Conservation (phyloP, 1,284 basidiomycete genomes). For the Porogramme epimiltina region DNA sequence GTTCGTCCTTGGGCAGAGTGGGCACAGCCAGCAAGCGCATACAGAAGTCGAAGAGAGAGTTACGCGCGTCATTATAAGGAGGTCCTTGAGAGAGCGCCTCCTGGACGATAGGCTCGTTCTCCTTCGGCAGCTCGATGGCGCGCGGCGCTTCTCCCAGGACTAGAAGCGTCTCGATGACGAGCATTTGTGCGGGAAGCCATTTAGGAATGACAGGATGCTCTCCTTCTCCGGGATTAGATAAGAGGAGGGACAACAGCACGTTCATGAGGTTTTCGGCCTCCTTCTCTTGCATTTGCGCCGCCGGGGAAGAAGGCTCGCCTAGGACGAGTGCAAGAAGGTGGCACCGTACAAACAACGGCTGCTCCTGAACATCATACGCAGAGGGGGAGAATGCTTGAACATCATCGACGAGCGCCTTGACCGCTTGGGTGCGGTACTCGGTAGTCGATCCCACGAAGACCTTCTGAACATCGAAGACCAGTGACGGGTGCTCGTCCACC, state of each 20-base stretch:
- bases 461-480: conserved; percentile 88
- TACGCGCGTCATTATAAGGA: conserved; percentile 59
- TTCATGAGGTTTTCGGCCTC: conserved; percentile 58
- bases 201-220: conserved; percentile 61
- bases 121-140: conserved; percentile 62
- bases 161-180: conserved; percentile 83
- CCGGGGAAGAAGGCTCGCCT: conserved; percentile 64
- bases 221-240: conserved; percentile 57
- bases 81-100: conserved; percentile 58
- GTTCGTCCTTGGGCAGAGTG: conserved; percentile 72
- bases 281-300: conserved; percentile 50
- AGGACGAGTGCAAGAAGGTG: conserved; percentile 86
- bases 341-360: conserved; percentile 79
- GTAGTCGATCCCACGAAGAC: conserved; percentile 72
- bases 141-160: conserved; percentile 75
- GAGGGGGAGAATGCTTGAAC: conserved; percentile 67
- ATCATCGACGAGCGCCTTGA: conserved; percentile 71
- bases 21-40: conserved; percentile 65
- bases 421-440: conserved; percentile 61
- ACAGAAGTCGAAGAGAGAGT: conserved; percentile 73
- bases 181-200: conserved; percentile 84
- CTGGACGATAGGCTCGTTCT: conserved; percentile 62
- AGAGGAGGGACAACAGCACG: conserved; percentile 62
- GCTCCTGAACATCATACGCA: conserved; percentile 69
- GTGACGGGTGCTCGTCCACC: conserved; percentile 84